phyloP scores from a whole-genome alignment of 2,329 filamentous ascomycete genomes.

The Metarhizium brunneum region DNA sequence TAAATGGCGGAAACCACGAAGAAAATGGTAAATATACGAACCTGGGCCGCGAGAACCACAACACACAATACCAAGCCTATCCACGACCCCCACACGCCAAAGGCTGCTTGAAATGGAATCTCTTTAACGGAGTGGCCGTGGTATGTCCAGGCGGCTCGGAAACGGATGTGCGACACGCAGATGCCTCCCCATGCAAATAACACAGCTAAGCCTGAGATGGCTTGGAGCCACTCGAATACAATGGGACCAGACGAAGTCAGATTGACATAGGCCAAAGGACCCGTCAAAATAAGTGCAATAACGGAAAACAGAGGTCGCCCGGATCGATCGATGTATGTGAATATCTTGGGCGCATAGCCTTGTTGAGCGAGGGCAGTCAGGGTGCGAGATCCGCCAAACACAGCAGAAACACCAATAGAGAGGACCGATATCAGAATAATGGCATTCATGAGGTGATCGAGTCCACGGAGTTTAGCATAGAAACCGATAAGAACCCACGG shows the following conservation, averaged over 20 bases:
- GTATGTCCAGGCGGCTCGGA: constrained; percentile 49
- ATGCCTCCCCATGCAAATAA: constrained; percentile 60
- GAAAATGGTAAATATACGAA: constrained; percentile 8
- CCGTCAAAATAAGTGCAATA: constrained; percentile 34
- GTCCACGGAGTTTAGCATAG: constrained; percentile 37
- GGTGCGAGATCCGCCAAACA: constrained; percentile 47
- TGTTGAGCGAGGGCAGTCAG: constrained; percentile 46
- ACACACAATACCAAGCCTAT: constrained; percentile 48
- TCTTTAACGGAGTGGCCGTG: constrained; percentile 54
- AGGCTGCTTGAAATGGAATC: constrained; percentile 51
- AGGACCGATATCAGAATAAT: constrained; percentile 45
- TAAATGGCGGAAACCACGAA: no score
- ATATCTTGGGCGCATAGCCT: constrained; percentile 44
- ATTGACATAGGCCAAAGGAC: constrained; percentile 38
- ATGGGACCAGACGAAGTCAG: constrained; percentile 33
- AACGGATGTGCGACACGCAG: constrained; percentile 57
- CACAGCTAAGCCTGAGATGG: constrained; percentile 52
- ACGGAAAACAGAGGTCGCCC: constrained; percentile 42
- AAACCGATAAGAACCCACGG: constrained; percentile 43
- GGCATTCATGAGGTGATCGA: constrained; percentile 43
- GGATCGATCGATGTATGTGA: constrained; percentile 43
- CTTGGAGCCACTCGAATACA: constrained; percentile 56
- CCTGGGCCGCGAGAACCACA: constrained; percentile 42
- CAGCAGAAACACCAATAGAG: constrained; percentile 43
- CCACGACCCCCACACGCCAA: constrained; percentile 54